Evolutionary conservation across 2,329 filamentous ascomycete genomes (phyloP), one percentile per base, ranked within the genome.

Genomic region (Monosporascus sp.): DNA sequence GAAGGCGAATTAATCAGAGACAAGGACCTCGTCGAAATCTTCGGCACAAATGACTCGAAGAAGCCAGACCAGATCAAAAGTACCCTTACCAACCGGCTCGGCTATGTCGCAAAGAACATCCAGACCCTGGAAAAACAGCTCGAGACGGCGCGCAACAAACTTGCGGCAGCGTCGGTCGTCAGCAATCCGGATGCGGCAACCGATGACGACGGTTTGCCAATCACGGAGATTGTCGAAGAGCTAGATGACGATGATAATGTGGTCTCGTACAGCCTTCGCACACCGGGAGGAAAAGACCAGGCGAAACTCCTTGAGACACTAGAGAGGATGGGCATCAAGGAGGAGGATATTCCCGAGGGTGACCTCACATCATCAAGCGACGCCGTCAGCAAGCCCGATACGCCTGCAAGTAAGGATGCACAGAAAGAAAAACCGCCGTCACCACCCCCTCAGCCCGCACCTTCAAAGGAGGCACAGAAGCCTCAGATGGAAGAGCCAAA

Each of bases 161-260:
- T 93, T 48, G 82, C 83, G 17, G 82, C 82, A 9, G 77, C 87
- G 11, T 75, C 82, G 9, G 73, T 84, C 3, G 70, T 83, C 44
- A 80, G 78, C 52, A 78, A 84, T 24, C 80, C 85, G 1, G 83
- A 85, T 51, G 75, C 79, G 14, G 41, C 41, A 45, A 76, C 75
- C 50, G 84, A 88, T 55, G 87, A 88, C 55, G 84, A 85, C 14
- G 85, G 84, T 1, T 75, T 91, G 49, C 89, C 91, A 0, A 81
- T 97, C 54, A 92, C 88, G 35, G 94, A 97, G 63, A 97, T 99
- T 59, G 77, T 90, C 51, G 94, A 99, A 70, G 84, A 96, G 72
- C 76, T 97, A 24, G 94, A 97, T 65, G 92, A 97, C 8, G 83
- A 96, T 11, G 94, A 86, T 52, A 94, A 96, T 63, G 81, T 97